Evolutionary conservation across 1,139 yeast species (phyloP), one percentile per base, ranked within the genome.

Genomic region (Taiozyma sp.): DNA sequence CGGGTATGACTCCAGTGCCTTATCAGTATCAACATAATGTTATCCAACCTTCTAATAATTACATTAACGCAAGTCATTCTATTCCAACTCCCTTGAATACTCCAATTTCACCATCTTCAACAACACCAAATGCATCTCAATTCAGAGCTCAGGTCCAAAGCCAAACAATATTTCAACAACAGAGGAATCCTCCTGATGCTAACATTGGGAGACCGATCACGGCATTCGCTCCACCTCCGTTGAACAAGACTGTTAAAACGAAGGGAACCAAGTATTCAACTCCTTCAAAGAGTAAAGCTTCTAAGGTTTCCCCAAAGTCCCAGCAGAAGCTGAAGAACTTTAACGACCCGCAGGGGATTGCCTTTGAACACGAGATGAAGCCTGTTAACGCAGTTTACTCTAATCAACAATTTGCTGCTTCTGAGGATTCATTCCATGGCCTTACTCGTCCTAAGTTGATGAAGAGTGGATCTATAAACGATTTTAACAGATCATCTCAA

Each of bases 71-170:
- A 10, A 14, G 27, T 22, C 50, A 46, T 23, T 13, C 38, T 16
- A 9, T 49, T 43, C 16, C 41, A 42, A 19, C 32, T 43, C 16
- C 47, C 34, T 12, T 40, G 24, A 14, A 42, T 23, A 16, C 48
- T 34, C 4, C 53, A 44, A 28, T 48, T 16, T 9, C 49, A 46
- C 22, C 36, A 34, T 24, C 51, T 46, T 23, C 44, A 45, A 32
- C 43, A 42, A 16, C 46, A 39, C 2, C 49, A 50, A 23, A 53
- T 48, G 23, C 48, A 36, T 46, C 36, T 36, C 49, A 48, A 27
- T 50, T 44, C 45, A 50, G 43, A 50, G 43, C 43, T 24, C 57
- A 45, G 48, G 50, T 44, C 32, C 57, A 53, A 34, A 50, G 50
- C 42, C 57, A 52, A 36, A 41, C 45, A 5, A 44, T 49, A 44